Evolutionary conservation across 495 filamentous ascomycete genomes (phyloP), one percentile per base, ranked within the genome.

Genomic region (Penicillium egyptiacum): DNA sequence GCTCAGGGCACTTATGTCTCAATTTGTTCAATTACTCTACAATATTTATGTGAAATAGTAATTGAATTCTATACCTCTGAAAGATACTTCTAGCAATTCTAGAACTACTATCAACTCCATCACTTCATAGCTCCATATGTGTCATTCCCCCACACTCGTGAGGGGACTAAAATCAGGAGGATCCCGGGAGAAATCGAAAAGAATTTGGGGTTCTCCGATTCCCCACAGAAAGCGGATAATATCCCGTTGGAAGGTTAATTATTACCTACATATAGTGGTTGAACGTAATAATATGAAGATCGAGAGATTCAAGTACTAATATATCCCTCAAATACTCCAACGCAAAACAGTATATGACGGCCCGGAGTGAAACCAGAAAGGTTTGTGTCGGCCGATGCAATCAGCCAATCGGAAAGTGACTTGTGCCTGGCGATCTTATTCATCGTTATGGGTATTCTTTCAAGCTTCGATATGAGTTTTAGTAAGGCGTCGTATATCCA

Each of bases 161-260:
- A 59, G 39, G 43, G 40, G 49, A 35, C 33, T n/a, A 20, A 46
- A 47, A 45, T 33, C 35, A n/a, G 33, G 48, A 33, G 19, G 42
- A 55, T 60, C 56, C 7, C 41, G 44, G 56, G 53, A 28, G 7
- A 28, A 28, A 26, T 26, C 6, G 25, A 28, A 28, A 28, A 28
- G 26, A 28, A 30, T 2, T 30, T 30, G 30, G 5, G 59, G 63
- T 60, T 16, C 22, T 60, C 63, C 63, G 63, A 58, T 53, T 64
- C 46, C 42, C 53, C 63, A 45, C 46, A 39, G 33, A 14, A 11
- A 3, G 12, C 16, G 12, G 17, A 14, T 49, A 39, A 37, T 50
- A 37, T n/a, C 5, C 11, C 42, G 33, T 16, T 16, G 2, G 33
- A n/a, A 14, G 16, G 28, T 30, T 30, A 30, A 10, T 28, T 28